These are phyloP conservation scores for Neonectria magnoliae DNA, from an alignment of 2,329 filamentous ascomycete genomes.

Conservation along the genomic window DNA sequence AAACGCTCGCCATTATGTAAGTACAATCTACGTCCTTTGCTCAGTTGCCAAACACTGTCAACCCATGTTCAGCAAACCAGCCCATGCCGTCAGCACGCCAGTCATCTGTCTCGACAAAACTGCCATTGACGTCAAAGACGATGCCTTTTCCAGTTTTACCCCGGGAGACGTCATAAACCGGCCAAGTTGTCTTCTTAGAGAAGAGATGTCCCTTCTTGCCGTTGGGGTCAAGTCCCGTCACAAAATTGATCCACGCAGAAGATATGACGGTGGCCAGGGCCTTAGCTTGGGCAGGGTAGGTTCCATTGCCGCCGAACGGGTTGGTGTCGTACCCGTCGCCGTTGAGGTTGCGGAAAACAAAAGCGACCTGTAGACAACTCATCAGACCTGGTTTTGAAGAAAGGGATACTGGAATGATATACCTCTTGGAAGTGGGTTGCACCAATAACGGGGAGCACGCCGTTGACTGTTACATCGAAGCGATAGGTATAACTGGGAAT, in stretches of 20 bases:
- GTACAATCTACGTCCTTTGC: background rate
- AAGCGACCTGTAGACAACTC: slow-evolving; percentile 43
- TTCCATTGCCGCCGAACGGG: slow-evolving; percentile 44
- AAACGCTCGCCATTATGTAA: no score
- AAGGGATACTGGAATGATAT: accelerated
- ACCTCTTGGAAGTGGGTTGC: slow-evolving; percentile 53
- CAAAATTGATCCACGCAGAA: slow-evolving; percentile 47
- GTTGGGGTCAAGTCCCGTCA: slow-evolving; percentile 41
- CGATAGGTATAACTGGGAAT: slow-evolving; percentile 46
- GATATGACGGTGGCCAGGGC: slow-evolving; percentile 43
- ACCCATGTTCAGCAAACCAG: slow-evolving; percentile 43
- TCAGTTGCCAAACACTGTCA: slow-evolving; percentile 43
- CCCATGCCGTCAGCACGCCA: slow-evolving; percentile 44
- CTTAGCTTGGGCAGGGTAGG: slow-evolving; percentile 39
- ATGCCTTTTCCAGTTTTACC: slow-evolving; percentile 39
- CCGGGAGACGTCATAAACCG: slow-evolving; percentile 33
- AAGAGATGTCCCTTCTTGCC: slow-evolving; percentile 21
- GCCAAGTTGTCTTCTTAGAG: slow-evolving; percentile 37
- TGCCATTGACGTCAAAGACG: slow-evolving; percentile 42
- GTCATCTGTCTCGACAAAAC: slow-evolving; percentile 42
- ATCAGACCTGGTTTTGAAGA: background rate
- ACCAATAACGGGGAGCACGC: slow-evolving; percentile 30
- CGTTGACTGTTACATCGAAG: slow-evolving; percentile 46
- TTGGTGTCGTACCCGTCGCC: slow-evolving; percentile 46
- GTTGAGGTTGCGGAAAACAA: slow-evolving; percentile 52